These are phyloP conservation scores for Solanum appendiculatum DNA, from an alignment of 257 asterid genomes.

Conservation along the genomic window DNA sequence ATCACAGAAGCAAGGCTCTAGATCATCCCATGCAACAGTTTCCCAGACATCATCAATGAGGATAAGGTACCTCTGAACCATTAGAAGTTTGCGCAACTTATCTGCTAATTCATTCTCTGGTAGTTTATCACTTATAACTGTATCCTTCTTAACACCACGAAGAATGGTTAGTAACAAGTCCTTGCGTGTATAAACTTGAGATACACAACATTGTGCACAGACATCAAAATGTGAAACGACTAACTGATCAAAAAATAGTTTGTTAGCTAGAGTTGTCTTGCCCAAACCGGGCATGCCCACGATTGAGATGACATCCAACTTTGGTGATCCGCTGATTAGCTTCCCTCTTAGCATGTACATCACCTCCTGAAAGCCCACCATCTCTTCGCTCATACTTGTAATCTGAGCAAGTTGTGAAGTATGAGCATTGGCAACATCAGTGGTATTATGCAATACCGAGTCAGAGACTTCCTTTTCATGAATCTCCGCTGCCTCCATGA, in stretches of 20 bases:
- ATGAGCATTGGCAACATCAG: background rate
- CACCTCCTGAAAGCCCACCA: slow-evolving; percentile 15
- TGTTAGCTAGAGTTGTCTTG: slow-evolving; percentile 22
- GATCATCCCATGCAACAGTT: slow-evolving; percentile 6
- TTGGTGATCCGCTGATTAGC: background rate
- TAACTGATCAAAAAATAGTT: slow-evolving; percentile 2
- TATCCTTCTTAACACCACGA: background rate
- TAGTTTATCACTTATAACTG: background rate
- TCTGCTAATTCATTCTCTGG: background rate
- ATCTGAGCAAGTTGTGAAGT: background rate
- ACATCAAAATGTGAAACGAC: slow-evolving; percentile 7
- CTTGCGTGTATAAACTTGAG: slow-evolving; percentile 5
- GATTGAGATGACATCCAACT: slow-evolving; percentile 7
- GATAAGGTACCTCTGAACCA: slow-evolving; percentile 14
- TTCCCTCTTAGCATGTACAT: background rate
- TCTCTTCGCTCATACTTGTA: background rate
- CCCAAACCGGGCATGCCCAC: slow-evolving; percentile 35
- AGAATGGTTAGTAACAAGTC: slow-evolving; percentile 8
- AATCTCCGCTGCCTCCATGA: background rate
- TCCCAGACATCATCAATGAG: slow-evolving; percentile 38
- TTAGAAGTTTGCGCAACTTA: slow-evolving; percentile 3
- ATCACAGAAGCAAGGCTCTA: background rate
- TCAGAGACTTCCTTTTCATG: background rate
- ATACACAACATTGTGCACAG: slow-evolving; percentile 10
- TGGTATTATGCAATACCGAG: background rate